A percentile compares a stretch with the other conserved stretches of the same genome.
phyloP scores from a whole-genome alignment of 108 stramenopile genomes.

The Cyclostephanos tholiformis region DNA sequence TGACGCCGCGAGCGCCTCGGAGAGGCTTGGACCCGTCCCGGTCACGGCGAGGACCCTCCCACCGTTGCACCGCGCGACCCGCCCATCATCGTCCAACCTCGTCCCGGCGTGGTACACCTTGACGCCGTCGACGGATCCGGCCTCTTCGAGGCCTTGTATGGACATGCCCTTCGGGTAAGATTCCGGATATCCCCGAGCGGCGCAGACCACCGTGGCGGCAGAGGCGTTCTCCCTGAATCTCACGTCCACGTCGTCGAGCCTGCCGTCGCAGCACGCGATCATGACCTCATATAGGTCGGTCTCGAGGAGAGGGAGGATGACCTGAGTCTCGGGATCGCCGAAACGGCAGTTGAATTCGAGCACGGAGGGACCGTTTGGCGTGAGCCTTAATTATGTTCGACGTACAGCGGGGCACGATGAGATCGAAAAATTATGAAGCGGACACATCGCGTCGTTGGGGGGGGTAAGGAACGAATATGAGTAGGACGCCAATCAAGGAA shows the following conservation, averaged over 20 bases:
- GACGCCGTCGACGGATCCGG: constrained; percentile 63
- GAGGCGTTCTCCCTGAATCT: constrained; percentile 80
- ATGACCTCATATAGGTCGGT: constrained; percentile 92
- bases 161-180: constrained; percentile 95
- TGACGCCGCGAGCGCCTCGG: constrained; percentile 79
- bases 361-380: constrained; percentile 86
- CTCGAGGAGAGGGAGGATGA: constrained; percentile 96
- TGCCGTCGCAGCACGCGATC: constrained; percentile 92
- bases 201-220: constrained; percentile 95
- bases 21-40: constrained; percentile 80
- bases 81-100: constrained; percentile 54
- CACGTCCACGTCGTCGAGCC: constrained; percentile 75
- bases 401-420: background rate
- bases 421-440: background rate
- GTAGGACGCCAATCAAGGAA: background rate
- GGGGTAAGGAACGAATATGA: background rate
- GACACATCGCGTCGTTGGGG: background rate
- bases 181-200: constrained; percentile 93
- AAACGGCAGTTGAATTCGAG: constrained; percentile 99
- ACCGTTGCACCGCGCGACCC: constrained; percentile 83
- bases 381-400: constrained; percentile 54
- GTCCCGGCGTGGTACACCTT: constrained; percentile 98
- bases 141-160: constrained; percentile 83
- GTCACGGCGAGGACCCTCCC: constrained; percentile 98
- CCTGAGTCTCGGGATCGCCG: constrained; percentile 99